phyloP scores from a whole-genome alignment of 2,329 filamentous ascomycete genomes.

The Verticillium klebahnii region DNA sequence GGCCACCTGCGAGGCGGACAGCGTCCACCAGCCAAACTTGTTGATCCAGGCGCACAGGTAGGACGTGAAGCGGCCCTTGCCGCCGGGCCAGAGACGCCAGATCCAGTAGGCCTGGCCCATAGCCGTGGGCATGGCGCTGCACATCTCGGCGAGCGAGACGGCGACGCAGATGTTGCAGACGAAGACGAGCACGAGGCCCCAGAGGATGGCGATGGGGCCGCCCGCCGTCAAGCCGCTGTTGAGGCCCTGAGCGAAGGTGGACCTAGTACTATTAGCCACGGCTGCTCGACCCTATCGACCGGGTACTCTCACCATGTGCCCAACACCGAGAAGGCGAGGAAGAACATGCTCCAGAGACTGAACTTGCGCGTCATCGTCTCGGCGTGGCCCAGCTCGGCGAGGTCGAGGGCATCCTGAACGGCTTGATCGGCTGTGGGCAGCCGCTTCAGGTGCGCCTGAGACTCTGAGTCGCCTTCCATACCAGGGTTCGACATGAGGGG shows the following conservation, averaged over 20 bases:
- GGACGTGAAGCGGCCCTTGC: neutral
- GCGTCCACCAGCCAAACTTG: slow-evolving; percentile 41
- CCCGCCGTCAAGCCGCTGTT: slow-evolving; percentile 37
- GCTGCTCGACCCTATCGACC: neutral
- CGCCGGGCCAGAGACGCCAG: neutral
- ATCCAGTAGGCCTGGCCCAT: slow-evolving; percentile 17
- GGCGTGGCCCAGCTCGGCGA: slow-evolving; percentile 34
- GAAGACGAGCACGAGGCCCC: slow-evolving; percentile 36
- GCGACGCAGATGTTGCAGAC: slow-evolving; percentile 33
- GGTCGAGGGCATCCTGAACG: slow-evolving; percentile 29
- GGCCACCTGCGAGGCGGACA: slow-evolving; percentile 47
- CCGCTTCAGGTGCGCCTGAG: neutral
- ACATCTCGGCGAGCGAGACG: slow-evolving; percentile 33
- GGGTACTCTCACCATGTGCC: slow-evolving; percentile 43
- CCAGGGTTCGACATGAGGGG: neutral
- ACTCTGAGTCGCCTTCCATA: neutral
- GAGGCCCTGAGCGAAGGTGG: slow-evolving; percentile 34
- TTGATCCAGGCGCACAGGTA: slow-evolving; percentile 24
- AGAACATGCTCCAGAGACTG: slow-evolving; percentile 42
- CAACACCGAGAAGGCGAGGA: slow-evolving; percentile 42
- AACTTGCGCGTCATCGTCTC: slow-evolving; percentile 42
- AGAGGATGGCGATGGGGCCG: slow-evolving; percentile 40
- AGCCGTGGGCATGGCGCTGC: slow-evolving; percentile 29
- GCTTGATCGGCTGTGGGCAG: neutral
- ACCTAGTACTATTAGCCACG: neutral